Conservation (phyloP, 1,139 yeast species). For the Candida freyschussii region DNA sequence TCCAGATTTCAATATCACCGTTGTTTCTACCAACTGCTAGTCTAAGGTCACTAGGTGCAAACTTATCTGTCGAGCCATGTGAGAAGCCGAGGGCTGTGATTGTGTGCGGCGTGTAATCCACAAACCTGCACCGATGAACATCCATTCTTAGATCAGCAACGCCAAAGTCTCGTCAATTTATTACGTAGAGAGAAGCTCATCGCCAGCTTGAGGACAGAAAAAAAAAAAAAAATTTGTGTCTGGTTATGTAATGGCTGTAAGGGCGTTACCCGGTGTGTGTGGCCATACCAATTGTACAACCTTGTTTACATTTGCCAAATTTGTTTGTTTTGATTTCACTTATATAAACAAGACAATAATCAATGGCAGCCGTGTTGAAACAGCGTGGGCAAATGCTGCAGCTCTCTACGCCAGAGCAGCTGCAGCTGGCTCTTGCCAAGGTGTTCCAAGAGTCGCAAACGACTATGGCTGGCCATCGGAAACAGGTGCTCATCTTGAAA, state of each 20-base stretch:
- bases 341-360: background rate
- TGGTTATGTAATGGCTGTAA: background rate
- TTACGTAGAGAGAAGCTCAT: background rate
- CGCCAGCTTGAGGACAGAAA: constrained; percentile 9
- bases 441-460: constrained; percentile 79
- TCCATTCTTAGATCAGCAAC: no score
- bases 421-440: constrained; percentile 50
- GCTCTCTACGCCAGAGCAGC: constrained; percentile 25
- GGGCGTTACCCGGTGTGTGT: background rate
- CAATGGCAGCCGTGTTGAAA: constrained; percentile 15
- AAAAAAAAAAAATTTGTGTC: constrained; percentile 5
- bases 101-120: constrained; percentile 82
- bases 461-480: constrained; percentile 70
- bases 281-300: no score
- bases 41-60: constrained; percentile 61
- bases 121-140: constrained; percentile 89
- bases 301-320: constrained; percentile 11
- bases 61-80: constrained; percentile 44
- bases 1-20: constrained; percentile 97
- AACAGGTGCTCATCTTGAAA: constrained; percentile 60
- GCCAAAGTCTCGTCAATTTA: constrained; percentile 1
- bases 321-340: constrained; percentile 1
- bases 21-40: constrained; percentile 90
- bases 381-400: constrained; percentile 14
- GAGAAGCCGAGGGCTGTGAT: constrained; percentile 83